phyloP scores from a whole-genome alignment of 2,329 filamentous ascomycete species.

The Tolypocladium cylindrosporum region DNA sequence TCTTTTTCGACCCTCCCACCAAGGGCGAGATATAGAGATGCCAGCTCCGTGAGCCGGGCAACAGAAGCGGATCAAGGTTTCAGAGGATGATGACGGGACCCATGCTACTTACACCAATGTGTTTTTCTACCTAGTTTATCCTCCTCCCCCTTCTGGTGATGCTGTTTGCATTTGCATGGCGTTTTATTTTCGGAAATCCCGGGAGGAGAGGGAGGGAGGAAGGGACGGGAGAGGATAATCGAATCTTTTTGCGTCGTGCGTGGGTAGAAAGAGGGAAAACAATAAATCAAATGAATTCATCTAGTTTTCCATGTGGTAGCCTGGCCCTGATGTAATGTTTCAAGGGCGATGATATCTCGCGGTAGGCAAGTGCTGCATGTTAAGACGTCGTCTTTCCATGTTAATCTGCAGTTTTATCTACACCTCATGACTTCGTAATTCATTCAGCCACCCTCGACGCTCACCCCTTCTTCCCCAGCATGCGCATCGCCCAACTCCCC shows the following conservation, averaged over 20 bases:
- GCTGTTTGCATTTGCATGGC: conserved; percentile 30
- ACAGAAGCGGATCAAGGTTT: not conserved
- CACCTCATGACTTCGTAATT: conserved; percentile 8
- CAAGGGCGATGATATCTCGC: not conserved
- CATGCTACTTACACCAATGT: not conserved
- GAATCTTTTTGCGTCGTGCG: not conserved
- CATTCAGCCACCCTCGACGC: conserved; percentile 5
- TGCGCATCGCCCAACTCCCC: not conserved
- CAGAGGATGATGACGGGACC: not conserved
- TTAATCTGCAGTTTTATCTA: not conserved
- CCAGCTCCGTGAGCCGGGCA: not conserved
- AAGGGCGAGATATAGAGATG: not conserved
- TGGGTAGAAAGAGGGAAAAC: not conserved
- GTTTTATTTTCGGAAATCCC: conserved; percentile 13
- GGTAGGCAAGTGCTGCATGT: not conserved
- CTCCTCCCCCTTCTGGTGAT: conserved; percentile 16
- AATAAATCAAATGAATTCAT: not conserved
- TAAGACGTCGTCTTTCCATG: not conserved
- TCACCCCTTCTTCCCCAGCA: not conserved
- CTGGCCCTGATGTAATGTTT: not conserved
- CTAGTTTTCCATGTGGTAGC: not conserved
- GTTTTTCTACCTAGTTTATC: conserved; percentile 14
- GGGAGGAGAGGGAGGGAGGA: conserved; percentile 15
- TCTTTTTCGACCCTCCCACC: not conserved
- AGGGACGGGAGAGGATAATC: conserved; percentile 5